Evolutionary conservation across 768 basidiomycete genomes (phyloP), one percentile per base, ranked within the genome.

Genomic region (Mycena leptocephala): DNA sequence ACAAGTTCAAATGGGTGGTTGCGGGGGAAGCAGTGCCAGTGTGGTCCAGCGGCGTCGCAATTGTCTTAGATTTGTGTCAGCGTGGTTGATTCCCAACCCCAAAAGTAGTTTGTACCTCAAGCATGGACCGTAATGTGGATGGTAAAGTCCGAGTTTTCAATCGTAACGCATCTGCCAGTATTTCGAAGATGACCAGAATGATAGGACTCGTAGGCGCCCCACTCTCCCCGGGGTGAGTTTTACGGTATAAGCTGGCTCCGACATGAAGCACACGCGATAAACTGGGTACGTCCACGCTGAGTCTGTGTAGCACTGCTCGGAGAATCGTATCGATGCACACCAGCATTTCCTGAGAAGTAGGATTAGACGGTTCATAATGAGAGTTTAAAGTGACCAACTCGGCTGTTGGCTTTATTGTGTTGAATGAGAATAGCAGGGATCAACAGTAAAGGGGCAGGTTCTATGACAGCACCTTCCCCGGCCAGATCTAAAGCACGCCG

Each of bases 291-390:
- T 85, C 84, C n/a, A 94, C 87, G 53, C 82, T 79, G 16, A 92
- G 88, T 67, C 93, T 88, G 43, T 86, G 86, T 63, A 94, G 79
- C 18, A 87, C 83, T 3, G 88, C 87, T 58, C 94, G 88, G 26
- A 95, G 83, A n/a, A 92, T 85, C 5, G 89, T 91, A 75, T 95
- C 94, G n/a, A 89, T 79, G 77, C 89, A 90, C 3, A 85, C 78
- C 14, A 95, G 80, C 59, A 96, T 81, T 46, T 93, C 93, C 94
- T 94, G 18, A 14, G 74, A 11, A 41, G 61, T 33, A 70, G 18
- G 28, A 70, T 56, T 41, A 76, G 72, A 66, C 16, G 35, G 10
- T 37, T 26, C 51, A 74, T 26, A 39, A 30, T 43, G 65, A 53
- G 66, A 33, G 32, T 20, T 33, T 56, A 43, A 68, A 26, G 30